phyloP scores from a whole-genome alignment of 2,329 filamentous ascomycete species.

The Neonectria sp. region DNA sequence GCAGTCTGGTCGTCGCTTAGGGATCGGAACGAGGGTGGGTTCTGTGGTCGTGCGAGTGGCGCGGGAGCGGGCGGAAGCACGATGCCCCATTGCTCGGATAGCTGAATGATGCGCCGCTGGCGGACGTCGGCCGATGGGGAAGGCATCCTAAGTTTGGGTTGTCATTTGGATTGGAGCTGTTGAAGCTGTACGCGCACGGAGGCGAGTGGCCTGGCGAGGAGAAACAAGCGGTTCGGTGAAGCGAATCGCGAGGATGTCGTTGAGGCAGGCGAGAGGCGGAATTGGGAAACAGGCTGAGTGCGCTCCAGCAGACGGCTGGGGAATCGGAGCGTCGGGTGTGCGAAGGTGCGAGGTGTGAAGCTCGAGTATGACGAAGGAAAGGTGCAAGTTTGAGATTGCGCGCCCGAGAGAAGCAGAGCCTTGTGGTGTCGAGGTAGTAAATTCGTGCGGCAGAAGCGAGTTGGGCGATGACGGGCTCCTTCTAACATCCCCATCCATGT shows the following conservation, averaged over 20 bases:
- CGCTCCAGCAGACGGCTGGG: background rate
- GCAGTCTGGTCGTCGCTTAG: constrained; percentile 66
- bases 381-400: background rate
- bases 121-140: constrained; percentile 55
- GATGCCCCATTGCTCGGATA: constrained; percentile 67
- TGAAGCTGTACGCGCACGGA: background rate
- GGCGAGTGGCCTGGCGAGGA: constrained; percentile 5
- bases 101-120: constrained; percentile 63
- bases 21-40: constrained; percentile 60
- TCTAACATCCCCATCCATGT: background rate
- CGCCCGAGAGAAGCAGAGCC: background rate
- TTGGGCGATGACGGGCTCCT: background rate
- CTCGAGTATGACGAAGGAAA: background rate
- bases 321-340: background rate
- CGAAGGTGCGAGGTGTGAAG: too few relatives aligned
- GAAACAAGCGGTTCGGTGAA: background rate
- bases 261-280: background rate
- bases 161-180: constrained; percentile 31
- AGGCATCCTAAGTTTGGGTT: constrained; percentile 46
- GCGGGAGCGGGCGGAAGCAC: constrained; percentile 56
- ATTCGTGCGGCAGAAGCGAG: background rate
- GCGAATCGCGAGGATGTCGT: background rate
- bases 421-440: background rate
- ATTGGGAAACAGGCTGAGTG: background rate
- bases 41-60: constrained; percentile 59